Conservation (phyloP, 176 grass and related monocot genomes). For the Triticum dicoccoides region DNA sequence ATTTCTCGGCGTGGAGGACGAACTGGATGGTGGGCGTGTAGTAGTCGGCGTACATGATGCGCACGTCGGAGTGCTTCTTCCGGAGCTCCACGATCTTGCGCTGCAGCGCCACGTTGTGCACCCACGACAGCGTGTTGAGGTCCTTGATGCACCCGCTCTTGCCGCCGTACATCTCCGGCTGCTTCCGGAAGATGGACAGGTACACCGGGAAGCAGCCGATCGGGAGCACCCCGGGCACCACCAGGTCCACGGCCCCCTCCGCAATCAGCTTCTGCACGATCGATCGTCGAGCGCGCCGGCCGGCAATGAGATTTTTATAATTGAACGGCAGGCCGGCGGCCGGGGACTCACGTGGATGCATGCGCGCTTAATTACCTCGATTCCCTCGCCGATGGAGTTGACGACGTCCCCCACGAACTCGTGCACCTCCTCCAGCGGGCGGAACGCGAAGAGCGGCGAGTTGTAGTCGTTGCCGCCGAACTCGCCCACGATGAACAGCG, state of each 20-base stretch:
- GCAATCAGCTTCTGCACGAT: conserved; percentile 60
- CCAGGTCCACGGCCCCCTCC: conserved; percentile 75
- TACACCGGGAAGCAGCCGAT: conserved; percentile 88
- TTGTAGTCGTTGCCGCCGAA: conserved; percentile 98
- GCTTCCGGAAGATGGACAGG: conserved; percentile 58
- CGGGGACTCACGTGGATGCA: not conserved
- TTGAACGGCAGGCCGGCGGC: not conserved
- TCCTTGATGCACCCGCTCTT: conserved; percentile 71
- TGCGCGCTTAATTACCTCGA: conserved; percentile 36
- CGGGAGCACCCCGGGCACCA: conserved; percentile 80
- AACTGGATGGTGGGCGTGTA: conserved; percentile 76
- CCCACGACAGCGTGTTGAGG: conserved; percentile 62
- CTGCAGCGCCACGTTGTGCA: conserved; percentile 73
- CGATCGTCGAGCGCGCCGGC: not conserved
- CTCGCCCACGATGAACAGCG: conserved; percentile 89
- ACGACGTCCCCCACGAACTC: conserved; percentile 58
- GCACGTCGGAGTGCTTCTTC: conserved; percentile 44
- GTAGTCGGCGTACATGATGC: conserved; percentile 88
- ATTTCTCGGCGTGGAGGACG: conserved; percentile 66
- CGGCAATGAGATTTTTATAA: not conserved
- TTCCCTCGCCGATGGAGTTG: conserved; percentile 49
- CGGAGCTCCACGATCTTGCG: conserved; percentile 55
- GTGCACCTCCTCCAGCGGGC: conserved; percentile 52
- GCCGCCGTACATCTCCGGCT: conserved; percentile 38
- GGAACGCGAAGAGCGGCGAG: conserved; percentile 74